A percentile compares a stretch with the other conserved stretches of the same genome.
Conservation (phyloP, 768 basidiomycete genomes). For the Podaxis pistillaris region DNA sequence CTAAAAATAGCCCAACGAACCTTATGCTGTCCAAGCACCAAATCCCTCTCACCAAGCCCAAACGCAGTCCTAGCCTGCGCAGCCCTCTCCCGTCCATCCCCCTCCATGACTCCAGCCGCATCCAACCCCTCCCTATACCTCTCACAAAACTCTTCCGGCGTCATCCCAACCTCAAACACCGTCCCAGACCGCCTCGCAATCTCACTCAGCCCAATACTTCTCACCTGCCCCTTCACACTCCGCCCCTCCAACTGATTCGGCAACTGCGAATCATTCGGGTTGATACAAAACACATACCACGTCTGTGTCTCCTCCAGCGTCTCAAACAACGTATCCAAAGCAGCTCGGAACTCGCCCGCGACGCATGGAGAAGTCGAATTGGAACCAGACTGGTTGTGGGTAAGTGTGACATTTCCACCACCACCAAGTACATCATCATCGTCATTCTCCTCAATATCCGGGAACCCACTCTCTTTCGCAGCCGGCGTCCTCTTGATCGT, state of each 20-base stretch:
- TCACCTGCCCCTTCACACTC: constrained; percentile 88
- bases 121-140: constrained; percentile 73
- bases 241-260: constrained; percentile 93
- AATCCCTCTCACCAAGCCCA: constrained; percentile 62
- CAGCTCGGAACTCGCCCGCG: constrained; percentile 84
- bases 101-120: constrained; percentile 55
- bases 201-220: constrained; percentile 76
- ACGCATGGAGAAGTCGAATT: constrained; percentile 54
- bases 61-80: constrained; percentile 57
- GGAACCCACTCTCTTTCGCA: constrained; percentile 33
- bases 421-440: constrained; percentile 45
- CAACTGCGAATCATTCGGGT: constrained; percentile 93
- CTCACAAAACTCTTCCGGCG: constrained; percentile 81
- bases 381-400: neutral
- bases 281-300: constrained; percentile 92
- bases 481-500: constrained; percentile 64
- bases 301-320: constrained; percentile 86
- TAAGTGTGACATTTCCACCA: neutral
- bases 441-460: constrained; percentile 47
- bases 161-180: constrained; percentile 83
- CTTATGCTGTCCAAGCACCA: constrained; percentile 83
- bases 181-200: constrained; percentile 65
- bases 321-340: constrained; percentile 82
- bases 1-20: constrained; percentile 38
- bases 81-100: constrained; percentile 56